Percentiles rank a stretch among this genome's conserved stretches.
These are phyloP conservation scores for Penstemon eatonii DNA, from an alignment of 257 asterid species.

Conservation along the genomic window DNA sequence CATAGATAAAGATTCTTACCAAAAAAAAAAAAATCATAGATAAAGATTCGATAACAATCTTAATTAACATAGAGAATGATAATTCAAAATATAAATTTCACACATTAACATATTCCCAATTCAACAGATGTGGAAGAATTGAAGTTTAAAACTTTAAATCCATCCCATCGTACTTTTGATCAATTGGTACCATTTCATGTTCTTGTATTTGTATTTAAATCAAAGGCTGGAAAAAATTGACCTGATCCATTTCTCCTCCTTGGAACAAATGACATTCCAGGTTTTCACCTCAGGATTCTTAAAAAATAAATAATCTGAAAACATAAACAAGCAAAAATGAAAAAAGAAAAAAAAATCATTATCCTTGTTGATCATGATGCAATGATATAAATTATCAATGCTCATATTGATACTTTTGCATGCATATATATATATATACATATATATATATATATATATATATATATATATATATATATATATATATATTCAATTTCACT, in stretches of 20 bases:
- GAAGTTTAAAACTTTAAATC: neutral
- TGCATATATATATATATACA: constrained; percentile 26
- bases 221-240: constrained; percentile 19
- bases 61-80: neutral
- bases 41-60: neutral
- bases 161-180: constrained; percentile 13
- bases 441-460: constrained; percentile 20
- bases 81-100: neutral
- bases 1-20: neutral
- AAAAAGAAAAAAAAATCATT: constrained; percentile 8
- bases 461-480: constrained; percentile 20
- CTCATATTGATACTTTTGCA: constrained; percentile 12
- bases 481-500: neutral
- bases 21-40: too few species aligned
- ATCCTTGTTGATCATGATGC: neutral
- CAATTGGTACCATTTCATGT: neutral
- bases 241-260: constrained; percentile 42
- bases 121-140: neutral
- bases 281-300: constrained; percentile 28
- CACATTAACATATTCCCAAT: neutral
- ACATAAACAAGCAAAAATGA: neutral
- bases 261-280: constrained; percentile 30
- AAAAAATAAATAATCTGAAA: constrained; percentile 17
- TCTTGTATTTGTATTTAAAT: constrained; percentile 1
- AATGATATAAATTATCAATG: constrained; percentile 1